phyloP scores from a whole-genome alignment of 495 filamentous ascomycete species.

The Xeromyces bisporus region DNA sequence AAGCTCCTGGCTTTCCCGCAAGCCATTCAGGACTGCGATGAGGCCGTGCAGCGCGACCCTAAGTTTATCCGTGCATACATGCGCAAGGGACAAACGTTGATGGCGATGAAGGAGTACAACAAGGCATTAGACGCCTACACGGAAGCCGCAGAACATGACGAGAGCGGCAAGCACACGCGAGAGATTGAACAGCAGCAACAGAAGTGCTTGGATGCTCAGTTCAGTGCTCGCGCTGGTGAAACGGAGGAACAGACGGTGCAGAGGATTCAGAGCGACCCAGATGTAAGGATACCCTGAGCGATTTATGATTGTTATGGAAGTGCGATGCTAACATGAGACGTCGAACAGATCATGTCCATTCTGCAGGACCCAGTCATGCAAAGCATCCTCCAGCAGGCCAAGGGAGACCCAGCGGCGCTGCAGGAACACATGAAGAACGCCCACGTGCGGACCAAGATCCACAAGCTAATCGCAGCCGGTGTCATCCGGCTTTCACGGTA shows the following conservation, averaged over 20 bases:
- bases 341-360: slow-evolving; percentile 61
- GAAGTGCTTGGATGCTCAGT: slow-evolving; percentile 88
- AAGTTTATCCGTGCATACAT: slow-evolving; percentile 93
- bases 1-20: slow-evolving; percentile 92
- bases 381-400: slow-evolving; percentile 88
- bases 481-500: slow-evolving; percentile 69
- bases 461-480: slow-evolving; percentile 81
- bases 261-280: slow-evolving; percentile 79
- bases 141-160: slow-evolving; percentile 64
- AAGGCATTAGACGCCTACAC: slow-evolving; percentile 79
- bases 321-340: slow-evolving; percentile 17
- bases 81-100: slow-evolving; percentile 81
- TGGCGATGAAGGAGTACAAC: slow-evolving; percentile 95
- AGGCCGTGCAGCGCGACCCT: slow-evolving; percentile 74
- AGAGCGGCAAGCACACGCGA: slow-evolving; percentile 52
- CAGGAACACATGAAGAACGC: slow-evolving; percentile 95
- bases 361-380: slow-evolving; percentile 96
- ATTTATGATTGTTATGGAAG: no score
- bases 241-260: slow-evolving; percentile 93
- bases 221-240: slow-evolving; percentile 75
- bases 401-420: slow-evolving; percentile 77
- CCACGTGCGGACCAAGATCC: slow-evolving; percentile 65
- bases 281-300: no score
- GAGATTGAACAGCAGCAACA: slow-evolving; percentile 92
- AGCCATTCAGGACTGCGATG: slow-evolving; percentile 83